These are phyloP conservation scores for Ocimum tenuiflorum DNA, from an alignment of 257 asterid genomes.

Conservation along the genomic window DNA sequence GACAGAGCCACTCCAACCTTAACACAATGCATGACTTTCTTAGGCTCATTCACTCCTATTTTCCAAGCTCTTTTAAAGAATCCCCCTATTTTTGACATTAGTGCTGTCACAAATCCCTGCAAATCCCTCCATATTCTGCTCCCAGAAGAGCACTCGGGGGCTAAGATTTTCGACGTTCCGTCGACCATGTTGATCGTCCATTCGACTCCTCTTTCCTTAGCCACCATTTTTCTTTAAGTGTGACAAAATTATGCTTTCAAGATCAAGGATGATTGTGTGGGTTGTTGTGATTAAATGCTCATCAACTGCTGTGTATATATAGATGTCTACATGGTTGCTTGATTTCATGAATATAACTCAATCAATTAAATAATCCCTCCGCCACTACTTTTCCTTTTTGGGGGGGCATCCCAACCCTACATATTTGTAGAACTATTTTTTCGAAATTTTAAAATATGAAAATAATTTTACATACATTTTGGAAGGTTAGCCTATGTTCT, in stretches of 20 bases:
- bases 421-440: no score
- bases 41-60: constrained; percentile 52
- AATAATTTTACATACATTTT: neutral
- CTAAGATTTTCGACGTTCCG: constrained; percentile 42
- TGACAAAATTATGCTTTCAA: constrained; percentile 2
- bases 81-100: constrained; percentile 20
- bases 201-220: constrained; percentile 39
- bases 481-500: constrained; percentile 39
- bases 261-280: constrained; percentile 21
- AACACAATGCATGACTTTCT: constrained; percentile 55
- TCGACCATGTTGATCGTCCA: constrained; percentile 53
- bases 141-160: constrained; percentile 17
- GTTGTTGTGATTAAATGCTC: constrained; percentile 23
- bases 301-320: constrained; percentile 19
- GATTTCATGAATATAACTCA: constrained; percentile 4
- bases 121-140: constrained; percentile 14
- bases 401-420: no score
- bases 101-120: neutral
- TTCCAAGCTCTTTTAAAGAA: constrained; percentile 60
- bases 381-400: neutral
- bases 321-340: neutral
- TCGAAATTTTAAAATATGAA: no score
- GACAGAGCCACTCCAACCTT: constrained; percentile 75
- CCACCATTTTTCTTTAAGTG: constrained; percentile 33
- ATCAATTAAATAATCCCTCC: no score